A percentile compares a stretch with the other conserved stretches of the same genome.
Conservation (phyloP, 805 yeast genomes). For the Wickerhamomyces strasburgensis region DNA sequence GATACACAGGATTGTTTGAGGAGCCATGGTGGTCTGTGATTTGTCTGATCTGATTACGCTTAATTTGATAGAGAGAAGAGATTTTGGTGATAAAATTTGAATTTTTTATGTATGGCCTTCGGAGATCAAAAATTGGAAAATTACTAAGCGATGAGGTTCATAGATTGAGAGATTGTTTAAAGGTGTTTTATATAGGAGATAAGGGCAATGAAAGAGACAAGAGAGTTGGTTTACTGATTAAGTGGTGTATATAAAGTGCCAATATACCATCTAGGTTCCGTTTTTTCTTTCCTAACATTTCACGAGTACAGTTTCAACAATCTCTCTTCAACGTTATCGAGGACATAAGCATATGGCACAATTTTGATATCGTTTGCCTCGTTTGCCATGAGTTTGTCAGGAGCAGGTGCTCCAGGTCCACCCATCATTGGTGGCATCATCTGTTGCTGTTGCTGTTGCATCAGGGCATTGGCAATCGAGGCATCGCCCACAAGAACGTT, state of each 20-base stretch:
- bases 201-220: no score
- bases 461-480: conserved; percentile 40
- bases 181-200: no score
- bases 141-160: no score
- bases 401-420: conserved; percentile 41
- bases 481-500: conserved; percentile 57
- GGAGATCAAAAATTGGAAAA: no score
- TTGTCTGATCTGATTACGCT: neutral
- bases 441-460: conserved; percentile 16
- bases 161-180: no score
- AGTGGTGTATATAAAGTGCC: no score
- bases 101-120: no score
- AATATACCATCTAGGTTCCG: no score
- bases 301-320: conserved; percentile 27
- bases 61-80: no score
- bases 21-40: conserved; percentile 25
- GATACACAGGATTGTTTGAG: conserved; percentile 44
- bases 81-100: no score
- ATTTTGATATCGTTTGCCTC: conserved; percentile 75
- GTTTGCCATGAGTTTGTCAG: conserved; percentile 55
- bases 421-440: conserved; percentile 32
- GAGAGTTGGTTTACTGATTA: no score
- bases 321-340: conserved; percentile 60
- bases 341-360: conserved; percentile 48
- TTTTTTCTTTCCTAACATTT: no score